Percentiles rank a stretch among this genome's conserved stretches.
Conservation (phyloP, 371 early-diverging fungal genomes). For the Apophysomyces sp. region DNA sequence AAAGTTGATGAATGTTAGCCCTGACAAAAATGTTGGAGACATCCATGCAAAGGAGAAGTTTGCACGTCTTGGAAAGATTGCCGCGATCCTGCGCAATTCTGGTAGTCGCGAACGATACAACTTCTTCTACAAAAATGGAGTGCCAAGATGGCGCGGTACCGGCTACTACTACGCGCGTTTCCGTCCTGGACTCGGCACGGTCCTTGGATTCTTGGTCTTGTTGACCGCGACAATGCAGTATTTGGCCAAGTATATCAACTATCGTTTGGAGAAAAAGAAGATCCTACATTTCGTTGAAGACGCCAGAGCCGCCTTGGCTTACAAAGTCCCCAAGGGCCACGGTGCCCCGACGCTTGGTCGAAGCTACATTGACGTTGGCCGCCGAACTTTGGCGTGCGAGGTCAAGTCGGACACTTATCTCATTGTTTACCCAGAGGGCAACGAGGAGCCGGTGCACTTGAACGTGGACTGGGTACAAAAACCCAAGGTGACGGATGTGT, state of each 20-base stretch:
- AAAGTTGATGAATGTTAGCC: conserved; percentile 42
- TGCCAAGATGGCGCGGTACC: conserved; percentile 86
- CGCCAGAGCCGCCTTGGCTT: conserved; percentile 31
- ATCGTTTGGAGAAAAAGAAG: conserved; percentile 58
- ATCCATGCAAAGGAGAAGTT: conserved; percentile 59
- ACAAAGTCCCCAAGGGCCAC: conserved; percentile 38
- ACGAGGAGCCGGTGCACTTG: conserved; percentile 32
- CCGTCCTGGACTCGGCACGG: conserved; percentile 75
- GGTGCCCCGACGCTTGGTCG: conserved; percentile 44
- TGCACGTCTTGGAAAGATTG: conserved; percentile 68
- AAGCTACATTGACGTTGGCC: conserved; percentile 35
- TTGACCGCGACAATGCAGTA: conserved; percentile 67
- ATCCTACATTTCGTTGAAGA: conserved; percentile 47
- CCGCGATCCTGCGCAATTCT: conserved; percentile 65
- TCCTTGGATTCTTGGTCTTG: conserved; percentile 53
- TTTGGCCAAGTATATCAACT: conserved; percentile 61
- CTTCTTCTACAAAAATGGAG: conserved; percentile 86
- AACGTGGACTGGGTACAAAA: conserved; percentile 33
- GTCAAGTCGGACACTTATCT: conserved; percentile 41
- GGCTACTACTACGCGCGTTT: conserved; percentile 79
- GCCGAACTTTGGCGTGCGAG: conserved; percentile 39
- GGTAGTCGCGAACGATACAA: conserved; percentile 76
- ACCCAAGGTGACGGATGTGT: conserved; percentile 26
- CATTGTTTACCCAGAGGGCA: conserved; percentile 35
- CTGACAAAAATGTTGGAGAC: conserved; percentile 72